phyloP scores from a whole-genome alignment of 208 protist genomes.

The Crithidia thermophila region DNA sequence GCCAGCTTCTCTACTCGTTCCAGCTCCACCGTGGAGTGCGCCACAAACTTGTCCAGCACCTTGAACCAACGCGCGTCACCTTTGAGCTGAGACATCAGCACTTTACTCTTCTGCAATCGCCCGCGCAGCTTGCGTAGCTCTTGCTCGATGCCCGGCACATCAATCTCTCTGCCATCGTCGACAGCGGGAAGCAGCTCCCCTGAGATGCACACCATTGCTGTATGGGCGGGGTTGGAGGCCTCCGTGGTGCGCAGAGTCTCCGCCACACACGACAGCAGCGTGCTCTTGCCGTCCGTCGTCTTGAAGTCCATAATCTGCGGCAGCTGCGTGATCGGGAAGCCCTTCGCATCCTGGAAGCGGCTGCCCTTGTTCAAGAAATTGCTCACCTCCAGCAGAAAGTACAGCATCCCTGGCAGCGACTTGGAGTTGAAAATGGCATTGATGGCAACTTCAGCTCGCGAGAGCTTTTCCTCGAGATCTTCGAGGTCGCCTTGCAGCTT shows the following conservation, averaged over 20 bases:
- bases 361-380: slow-evolving; percentile 87
- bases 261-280: slow-evolving; percentile 61
- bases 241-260: slow-evolving; percentile 29
- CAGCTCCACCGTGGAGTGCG: slow-evolving; percentile 41
- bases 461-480: slow-evolving; percentile 62
- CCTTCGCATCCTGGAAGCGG: slow-evolving; percentile 67
- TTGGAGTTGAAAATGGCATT: slow-evolving; percentile 45
- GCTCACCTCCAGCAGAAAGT: slow-evolving; percentile 60
- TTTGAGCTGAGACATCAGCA: slow-evolving; percentile 48
- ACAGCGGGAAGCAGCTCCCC: slow-evolving; percentile 62
- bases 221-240: slow-evolving; percentile 26
- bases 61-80: slow-evolving; percentile 59
- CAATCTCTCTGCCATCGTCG: slow-evolving; percentile 54
- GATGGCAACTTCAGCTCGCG: slow-evolving; percentile 36
- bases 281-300: slow-evolving; percentile 66
- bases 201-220: slow-evolving; percentile 44
- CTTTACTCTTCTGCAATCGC: slow-evolving; percentile 49
- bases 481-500: slow-evolving; percentile 53
- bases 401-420: slow-evolving; percentile 60
- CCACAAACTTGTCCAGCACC: slow-evolving; percentile 72
- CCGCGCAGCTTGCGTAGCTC: slow-evolving; percentile 53
- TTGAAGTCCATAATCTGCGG: slow-evolving; percentile 67
- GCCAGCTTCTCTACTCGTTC: slow-evolving; percentile 53
- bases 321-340: slow-evolving; percentile 78
- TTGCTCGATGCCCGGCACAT: slow-evolving; percentile 51